Evolutionary conservation across 2,329 filamentous ascomycete genomes (phyloP).

Genomic region (Fusarium robinianum): DNA sequence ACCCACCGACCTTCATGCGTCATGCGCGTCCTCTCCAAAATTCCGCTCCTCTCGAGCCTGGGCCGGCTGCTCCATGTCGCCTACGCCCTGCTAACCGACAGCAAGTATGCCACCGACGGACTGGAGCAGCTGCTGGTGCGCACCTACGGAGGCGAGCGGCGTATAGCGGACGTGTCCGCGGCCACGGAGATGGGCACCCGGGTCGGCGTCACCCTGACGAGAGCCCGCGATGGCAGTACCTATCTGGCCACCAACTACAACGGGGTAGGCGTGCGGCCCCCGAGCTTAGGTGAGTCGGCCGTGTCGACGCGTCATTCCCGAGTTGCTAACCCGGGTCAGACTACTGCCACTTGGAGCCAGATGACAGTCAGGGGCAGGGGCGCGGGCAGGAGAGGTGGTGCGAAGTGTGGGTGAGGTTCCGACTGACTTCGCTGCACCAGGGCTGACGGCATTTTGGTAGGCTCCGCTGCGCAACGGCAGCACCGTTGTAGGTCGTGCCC

Average conservation of each 20-base stretch:
- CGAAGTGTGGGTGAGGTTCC: slow-evolving; percentile 16
- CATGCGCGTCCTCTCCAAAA: neutral
- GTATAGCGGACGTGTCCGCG: slow-evolving; percentile 5
- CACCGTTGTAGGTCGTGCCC: slow-evolving; percentile 26
- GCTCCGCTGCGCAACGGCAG: slow-evolving; percentile 20
- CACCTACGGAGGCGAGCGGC: slow-evolving; percentile 9
- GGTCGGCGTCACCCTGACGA: slow-evolving; percentile 22
- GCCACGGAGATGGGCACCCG: slow-evolving; percentile 14
- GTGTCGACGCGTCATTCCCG: neutral
- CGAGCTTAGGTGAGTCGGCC: neutral
- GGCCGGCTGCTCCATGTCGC: slow-evolving; percentile 3
- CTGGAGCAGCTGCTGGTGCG: slow-evolving; percentile 9
- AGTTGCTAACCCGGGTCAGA: slow-evolving; percentile 9
- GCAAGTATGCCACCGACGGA: slow-evolving; percentile 12
- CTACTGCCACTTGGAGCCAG: slow-evolving; percentile 8
- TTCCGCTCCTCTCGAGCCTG: slow-evolving; percentile 11
- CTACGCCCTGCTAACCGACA: slow-evolving; percentile 9
- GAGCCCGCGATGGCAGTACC: slow-evolving; percentile 12
- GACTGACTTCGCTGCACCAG: neutral
- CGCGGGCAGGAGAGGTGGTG: slow-evolving; percentile 6
- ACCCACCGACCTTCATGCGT: neutral
- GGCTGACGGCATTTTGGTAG: slow-evolving; percentile 6
- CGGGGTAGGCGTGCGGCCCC: slow-evolving; percentile 4
- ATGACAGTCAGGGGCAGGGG: slow-evolving; percentile 2
- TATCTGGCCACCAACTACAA: slow-evolving; percentile 25